A percentile compares a stretch with the other conserved stretches of the same genome.
Conservation (phyloP, 2,329 filamentous ascomycete species). For the Penicillium sp. region DNA sequence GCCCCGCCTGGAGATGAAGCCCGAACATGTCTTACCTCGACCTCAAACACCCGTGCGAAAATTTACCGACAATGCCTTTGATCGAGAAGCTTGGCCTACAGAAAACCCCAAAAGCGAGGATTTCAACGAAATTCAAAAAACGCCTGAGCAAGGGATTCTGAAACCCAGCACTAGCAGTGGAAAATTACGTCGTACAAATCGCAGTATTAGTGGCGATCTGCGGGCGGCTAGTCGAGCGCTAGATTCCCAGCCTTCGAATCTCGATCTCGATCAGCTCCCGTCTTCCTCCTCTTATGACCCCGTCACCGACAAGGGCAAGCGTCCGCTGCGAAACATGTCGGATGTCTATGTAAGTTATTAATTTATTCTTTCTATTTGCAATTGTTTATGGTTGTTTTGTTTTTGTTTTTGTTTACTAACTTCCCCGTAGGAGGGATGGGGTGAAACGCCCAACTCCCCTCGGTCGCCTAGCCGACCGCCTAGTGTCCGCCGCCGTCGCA, state of each 20-base stretch:
- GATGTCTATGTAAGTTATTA: slow-evolving; percentile 82
- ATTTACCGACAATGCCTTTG: slow-evolving; percentile 36
- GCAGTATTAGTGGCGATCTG: slow-evolving; percentile 72
- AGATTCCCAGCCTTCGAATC: slow-evolving; percentile 35
- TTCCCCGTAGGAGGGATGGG: slow-evolving; percentile 76
- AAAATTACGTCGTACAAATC: slow-evolving; percentile 67
- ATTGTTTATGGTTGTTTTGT: slow-evolving; percentile 19
- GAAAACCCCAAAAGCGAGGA: slow-evolving; percentile 20
- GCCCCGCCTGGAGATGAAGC: slow-evolving; percentile 42
- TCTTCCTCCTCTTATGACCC: slow-evolving; percentile 65
- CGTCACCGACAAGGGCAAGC: slow-evolving; percentile 82
- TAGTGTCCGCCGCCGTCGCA: slow-evolving; percentile 94
- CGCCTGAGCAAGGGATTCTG: slow-evolving; percentile 33
- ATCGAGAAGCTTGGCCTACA: slow-evolving; percentile 34
- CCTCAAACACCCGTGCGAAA: slow-evolving; percentile 34
- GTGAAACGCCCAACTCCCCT: slow-evolving; percentile 80
- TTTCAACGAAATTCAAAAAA: slow-evolving; percentile 32
- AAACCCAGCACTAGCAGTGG: slow-evolving; percentile 50
- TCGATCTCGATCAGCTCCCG: slow-evolving; percentile 41
- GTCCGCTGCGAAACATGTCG: slow-evolving; percentile 80
- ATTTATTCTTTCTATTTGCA: slow-evolving; percentile 17
- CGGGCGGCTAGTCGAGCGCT: slow-evolving; percentile 62
- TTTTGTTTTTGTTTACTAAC: slow-evolving; percentile 34
- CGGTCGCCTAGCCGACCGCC: slow-evolving; percentile 90
- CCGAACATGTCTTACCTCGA: slow-evolving; percentile 39